These are phyloP conservation scores for Cladorrhinum samala DNA, from an alignment of 495 filamentous ascomycete genomes.

Conservation along the genomic window DNA sequence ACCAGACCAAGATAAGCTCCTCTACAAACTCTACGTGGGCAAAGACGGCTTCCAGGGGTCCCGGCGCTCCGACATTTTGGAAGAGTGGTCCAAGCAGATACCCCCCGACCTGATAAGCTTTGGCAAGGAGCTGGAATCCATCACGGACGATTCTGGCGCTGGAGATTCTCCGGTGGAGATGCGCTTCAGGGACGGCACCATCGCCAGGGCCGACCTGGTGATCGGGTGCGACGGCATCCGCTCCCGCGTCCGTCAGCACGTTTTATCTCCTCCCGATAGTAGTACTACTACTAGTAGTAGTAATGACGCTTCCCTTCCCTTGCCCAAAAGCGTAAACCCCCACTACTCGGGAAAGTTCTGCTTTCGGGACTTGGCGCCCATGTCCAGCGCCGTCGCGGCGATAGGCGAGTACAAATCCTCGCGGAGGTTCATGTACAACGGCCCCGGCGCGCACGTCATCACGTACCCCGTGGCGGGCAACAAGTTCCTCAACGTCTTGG, in stretches of 20 bases:
- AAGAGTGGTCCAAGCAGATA: constrained; percentile 34
- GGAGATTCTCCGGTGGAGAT: constrained; percentile 18
- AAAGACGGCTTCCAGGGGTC: constrained; percentile 39
- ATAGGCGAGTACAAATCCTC: constrained; percentile 22
- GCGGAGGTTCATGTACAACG: constrained; percentile 40
- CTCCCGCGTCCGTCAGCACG: constrained; percentile 32
- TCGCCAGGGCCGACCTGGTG: constrained; percentile 30
- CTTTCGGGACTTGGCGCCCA: constrained; percentile 37
- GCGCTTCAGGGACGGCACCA: constrained; percentile 36
- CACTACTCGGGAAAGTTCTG: too few relatives aligned
- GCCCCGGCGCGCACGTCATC: constrained; percentile 32
- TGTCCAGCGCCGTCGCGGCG: constrained; percentile 25
- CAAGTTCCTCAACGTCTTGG: constrained; percentile 34
- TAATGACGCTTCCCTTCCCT: too few relatives aligned
- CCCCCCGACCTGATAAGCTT: constrained; percentile 22
- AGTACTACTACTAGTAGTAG: too few relatives aligned
- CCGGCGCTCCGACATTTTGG: constrained; percentile 35
- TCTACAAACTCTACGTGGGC: constrained; percentile 32
- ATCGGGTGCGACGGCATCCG: constrained; percentile 44
- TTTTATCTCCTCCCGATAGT: too few relatives aligned
- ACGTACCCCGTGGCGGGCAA: constrained; percentile 36
- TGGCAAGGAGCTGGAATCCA: constrained; percentile 24
- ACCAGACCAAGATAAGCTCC: constrained; percentile 19
- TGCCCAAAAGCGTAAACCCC: too few relatives aligned
- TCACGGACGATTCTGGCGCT: constrained; percentile 10